Percentiles rank a stretch among this genome's conserved stretches.
phyloP scores from a whole-genome alignment of 2,329 filamentous ascomycete genomes.

The Magnaporthiopsis poae region DNA sequence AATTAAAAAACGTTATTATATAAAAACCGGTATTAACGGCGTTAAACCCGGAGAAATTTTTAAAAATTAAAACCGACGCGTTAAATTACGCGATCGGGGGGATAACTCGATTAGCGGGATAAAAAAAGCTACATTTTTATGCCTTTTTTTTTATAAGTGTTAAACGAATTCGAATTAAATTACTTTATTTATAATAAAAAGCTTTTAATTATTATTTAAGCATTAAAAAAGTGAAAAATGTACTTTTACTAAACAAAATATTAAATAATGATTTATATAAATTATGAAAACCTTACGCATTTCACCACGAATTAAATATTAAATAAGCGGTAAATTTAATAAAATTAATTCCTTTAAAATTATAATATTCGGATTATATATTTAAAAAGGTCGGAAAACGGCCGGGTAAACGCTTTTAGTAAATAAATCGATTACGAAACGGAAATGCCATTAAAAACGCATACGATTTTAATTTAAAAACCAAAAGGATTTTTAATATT shows the following conservation, averaged over 20 bases:
- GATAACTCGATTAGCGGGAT: not conserved
- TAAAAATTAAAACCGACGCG: too few relatives aligned
- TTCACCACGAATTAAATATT: constrained; percentile 20
- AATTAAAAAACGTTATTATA: too few relatives aligned
- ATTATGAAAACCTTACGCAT: constrained; percentile 20
- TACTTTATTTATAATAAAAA: constrained; percentile 19
- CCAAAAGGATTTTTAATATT: not conserved
- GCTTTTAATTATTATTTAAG: constrained; percentile 11
- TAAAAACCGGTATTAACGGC: too few relatives aligned
- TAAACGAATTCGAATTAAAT: constrained; percentile 11
- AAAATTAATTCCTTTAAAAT: constrained; percentile 15
- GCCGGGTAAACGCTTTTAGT: constrained; percentile 14
- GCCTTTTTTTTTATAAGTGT: not conserved
- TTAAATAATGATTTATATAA: constrained; percentile 19
- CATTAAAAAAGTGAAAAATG: not conserved
- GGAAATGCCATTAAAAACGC: constrained; percentile 7
- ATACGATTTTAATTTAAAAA: constrained; percentile 20
- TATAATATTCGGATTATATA: constrained; percentile 7
- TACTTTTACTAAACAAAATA: constrained; percentile 5
- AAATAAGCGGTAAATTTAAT: constrained; percentile 18
- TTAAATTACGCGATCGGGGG: too few relatives aligned
- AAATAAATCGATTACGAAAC: constrained; percentile 20
- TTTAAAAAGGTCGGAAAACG: constrained; percentile 11
- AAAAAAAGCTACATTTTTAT: not conserved
- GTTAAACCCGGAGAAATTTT: too few relatives aligned